phyloP scores from a whole-genome alignment of 495 filamentous ascomycete genomes.

The Penicillium argentinense region DNA sequence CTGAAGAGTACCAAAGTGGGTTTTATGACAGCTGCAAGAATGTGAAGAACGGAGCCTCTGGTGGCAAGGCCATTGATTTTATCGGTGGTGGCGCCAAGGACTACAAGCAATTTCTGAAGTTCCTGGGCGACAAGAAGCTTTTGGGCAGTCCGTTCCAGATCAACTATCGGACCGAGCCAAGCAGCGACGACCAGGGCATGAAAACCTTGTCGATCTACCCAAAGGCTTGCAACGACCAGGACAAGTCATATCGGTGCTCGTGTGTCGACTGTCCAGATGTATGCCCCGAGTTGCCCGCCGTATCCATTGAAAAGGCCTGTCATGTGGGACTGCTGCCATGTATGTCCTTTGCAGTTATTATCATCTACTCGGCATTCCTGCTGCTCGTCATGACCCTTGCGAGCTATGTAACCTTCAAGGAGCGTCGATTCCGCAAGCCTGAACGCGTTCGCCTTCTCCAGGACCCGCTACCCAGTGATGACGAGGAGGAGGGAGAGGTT shows the following conservation, averaged over 20 bases:
- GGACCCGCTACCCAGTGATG: slow-evolving; percentile 78
- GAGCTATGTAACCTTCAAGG: slow-evolving; percentile 72
- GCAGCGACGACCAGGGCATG: slow-evolving; percentile 60
- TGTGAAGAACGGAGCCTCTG: slow-evolving; percentile 94
- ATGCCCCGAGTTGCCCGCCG: slow-evolving; percentile 75
- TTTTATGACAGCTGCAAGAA: slow-evolving; percentile 98
- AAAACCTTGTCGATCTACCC: slow-evolving; percentile 60
- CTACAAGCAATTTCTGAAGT: slow-evolving; percentile 79
- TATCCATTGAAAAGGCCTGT: slow-evolving; percentile 67
- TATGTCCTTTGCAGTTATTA: slow-evolving; percentile 85
- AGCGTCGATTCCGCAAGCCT: slow-evolving; percentile 68
- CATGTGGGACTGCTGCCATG: slow-evolving; percentile 85
- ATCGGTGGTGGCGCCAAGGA: slow-evolving; percentile 95
- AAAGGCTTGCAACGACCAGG: slow-evolving; percentile 84
- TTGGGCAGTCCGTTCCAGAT: slow-evolving; percentile 95
- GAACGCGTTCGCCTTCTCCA: slow-evolving; percentile 84
- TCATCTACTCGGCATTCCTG: slow-evolving; percentile 78
- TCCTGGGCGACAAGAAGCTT: slow-evolving; percentile 88
- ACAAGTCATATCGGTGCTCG: slow-evolving; percentile 82
- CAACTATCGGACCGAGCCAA: slow-evolving; percentile 71
- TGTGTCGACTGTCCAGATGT: slow-evolving; percentile 88
- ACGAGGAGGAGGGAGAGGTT: slow-evolving; percentile 80
- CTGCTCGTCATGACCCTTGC: slow-evolving; percentile 64
- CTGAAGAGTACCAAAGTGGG: slow-evolving; percentile 78
- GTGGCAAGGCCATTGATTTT: slow-evolving; percentile 87